Conservation (phyloP, 352 stramenopile genomes). For the Phytopythium sindhum region DNA sequence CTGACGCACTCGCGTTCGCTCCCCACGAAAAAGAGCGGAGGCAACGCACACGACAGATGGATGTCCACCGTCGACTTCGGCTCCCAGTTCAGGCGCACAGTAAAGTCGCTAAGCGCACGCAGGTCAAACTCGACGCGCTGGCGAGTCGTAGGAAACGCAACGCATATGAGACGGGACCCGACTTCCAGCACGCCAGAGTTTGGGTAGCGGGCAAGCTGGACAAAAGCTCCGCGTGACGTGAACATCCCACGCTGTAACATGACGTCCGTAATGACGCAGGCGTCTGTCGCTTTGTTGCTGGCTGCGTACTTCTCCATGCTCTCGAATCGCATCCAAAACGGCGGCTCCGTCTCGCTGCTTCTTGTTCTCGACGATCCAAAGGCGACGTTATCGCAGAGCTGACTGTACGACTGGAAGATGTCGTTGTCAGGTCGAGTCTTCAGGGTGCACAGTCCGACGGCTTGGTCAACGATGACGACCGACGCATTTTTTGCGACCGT, state of each 20-base stretch:
- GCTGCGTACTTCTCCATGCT: slow-evolving; percentile 22
- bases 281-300: slow-evolving; percentile 15
- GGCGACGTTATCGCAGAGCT: slow-evolving; percentile 25
- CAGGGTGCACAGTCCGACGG: slow-evolving; percentile 47
- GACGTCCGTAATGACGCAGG: slow-evolving; percentile 20
- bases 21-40: slow-evolving; percentile 34
- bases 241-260: slow-evolving; percentile 29
- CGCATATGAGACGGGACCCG: slow-evolving; percentile 16
- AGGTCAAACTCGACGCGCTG: slow-evolving; percentile 39
- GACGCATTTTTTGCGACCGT: slow-evolving; percentile 27
- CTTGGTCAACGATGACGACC: slow-evolving; percentile 31
- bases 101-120: slow-evolving; percentile 32
- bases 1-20: slow-evolving; percentile 24
- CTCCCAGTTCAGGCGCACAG: slow-evolving; percentile 46
- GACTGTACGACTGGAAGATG: slow-evolving; percentile 37
- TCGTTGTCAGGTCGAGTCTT: slow-evolving; percentile 19
- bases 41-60: slow-evolving; percentile 28
- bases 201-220: slow-evolving; percentile 21
- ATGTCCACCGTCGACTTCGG: slow-evolving; percentile 9
- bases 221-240: slow-evolving; percentile 26
- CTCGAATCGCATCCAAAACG: slow-evolving; percentile 55
- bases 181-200: slow-evolving; percentile 13
- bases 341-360: slow-evolving; percentile 9
- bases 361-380: slow-evolving; percentile 16
- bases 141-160: slow-evolving; percentile 12